phyloP scores from a whole-genome alignment of 1,139 yeast genomes.

The Geotrichum cucujoidarum region DNA sequence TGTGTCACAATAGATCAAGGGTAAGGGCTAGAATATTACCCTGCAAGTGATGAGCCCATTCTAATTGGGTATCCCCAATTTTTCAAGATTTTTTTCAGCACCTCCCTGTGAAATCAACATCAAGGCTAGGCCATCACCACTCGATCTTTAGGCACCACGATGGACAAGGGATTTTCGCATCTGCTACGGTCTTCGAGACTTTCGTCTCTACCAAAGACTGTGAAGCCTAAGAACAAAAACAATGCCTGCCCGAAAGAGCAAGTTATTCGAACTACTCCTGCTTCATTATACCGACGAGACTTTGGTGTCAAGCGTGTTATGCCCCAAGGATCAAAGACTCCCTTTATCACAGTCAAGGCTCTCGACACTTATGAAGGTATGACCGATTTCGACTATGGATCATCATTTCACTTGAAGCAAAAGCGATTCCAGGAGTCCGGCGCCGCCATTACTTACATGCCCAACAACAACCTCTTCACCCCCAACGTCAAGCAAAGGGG shows the following conservation, averaged over 20 bases:
- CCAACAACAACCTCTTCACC: slow-evolving; percentile 19
- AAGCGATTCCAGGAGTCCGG: slow-evolving; percentile 52
- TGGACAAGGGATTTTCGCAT: slow-evolving; percentile 19
- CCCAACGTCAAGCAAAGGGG: background rate
- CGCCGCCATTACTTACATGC: slow-evolving; percentile 36
- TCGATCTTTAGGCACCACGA: background rate
- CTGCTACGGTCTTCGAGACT: slow-evolving; percentile 33
- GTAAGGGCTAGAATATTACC: background rate
- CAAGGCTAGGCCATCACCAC: background rate
- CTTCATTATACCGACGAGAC: slow-evolving; percentile 52
- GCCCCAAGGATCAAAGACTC: slow-evolving; percentile 47
- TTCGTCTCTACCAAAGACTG: slow-evolving; percentile 25
- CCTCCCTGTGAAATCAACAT: background rate
- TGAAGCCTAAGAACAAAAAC: slow-evolving; percentile 20
- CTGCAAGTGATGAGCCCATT: background rate
- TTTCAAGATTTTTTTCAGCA: slow-evolving; percentile 5
- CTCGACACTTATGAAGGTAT: slow-evolving; percentile 51
- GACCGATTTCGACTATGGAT: slow-evolving; percentile 48
- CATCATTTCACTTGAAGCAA: slow-evolving; percentile 47
- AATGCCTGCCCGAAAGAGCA: slow-evolving; percentile 49
- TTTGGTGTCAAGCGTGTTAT: slow-evolving; percentile 61
- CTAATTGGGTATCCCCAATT: slow-evolving; percentile 6
- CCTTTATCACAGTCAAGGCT: slow-evolving; percentile 47
- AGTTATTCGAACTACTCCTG: slow-evolving; percentile 52
- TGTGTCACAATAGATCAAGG: background rate